A percentile compares a stretch with the other conserved stretches of the same genome.
phyloP scores from a whole-genome alignment of 108 stramenopile genomes.

The Fragilaria radians region DNA sequence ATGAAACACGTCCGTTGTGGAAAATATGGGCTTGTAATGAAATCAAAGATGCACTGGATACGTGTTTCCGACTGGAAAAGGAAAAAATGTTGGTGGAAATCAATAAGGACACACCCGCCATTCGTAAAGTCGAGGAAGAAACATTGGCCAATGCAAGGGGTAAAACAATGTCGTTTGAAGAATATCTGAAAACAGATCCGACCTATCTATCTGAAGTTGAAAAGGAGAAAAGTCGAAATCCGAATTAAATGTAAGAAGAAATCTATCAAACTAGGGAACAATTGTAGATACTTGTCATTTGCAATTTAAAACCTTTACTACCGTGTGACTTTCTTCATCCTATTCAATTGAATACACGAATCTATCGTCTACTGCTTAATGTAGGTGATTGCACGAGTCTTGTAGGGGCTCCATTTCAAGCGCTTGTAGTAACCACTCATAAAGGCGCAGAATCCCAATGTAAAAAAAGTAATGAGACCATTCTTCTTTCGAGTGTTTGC shows the following conservation, averaged over 20 bases:
- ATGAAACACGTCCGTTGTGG: conserved; percentile 49
- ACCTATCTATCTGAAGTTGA: conserved; percentile 25
- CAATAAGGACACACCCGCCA: conserved; percentile 52
- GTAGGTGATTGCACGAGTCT: conserved; percentile 96
- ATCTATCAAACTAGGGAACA: too few species aligned
- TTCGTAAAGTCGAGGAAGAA: conserved; percentile 46
- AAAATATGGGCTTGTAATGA: conserved; percentile 89
- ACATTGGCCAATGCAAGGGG: conserved; percentile 55
- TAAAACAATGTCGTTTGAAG: conserved; percentile 65
- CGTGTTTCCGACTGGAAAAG: conserved; percentile 83
- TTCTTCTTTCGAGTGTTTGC: conserved; percentile 95
- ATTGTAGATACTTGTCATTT: too few species aligned
- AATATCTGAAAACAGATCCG: conserved; percentile 59
- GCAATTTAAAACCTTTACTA: too few species aligned
- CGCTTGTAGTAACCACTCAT: conserved; percentile 97
- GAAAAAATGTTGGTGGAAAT: conserved; percentile 51
- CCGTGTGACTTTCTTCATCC: too few species aligned
- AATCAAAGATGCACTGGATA: conserved; percentile 60
- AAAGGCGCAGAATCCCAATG: conserved; percentile 71
- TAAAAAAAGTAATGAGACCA: conserved; percentile 84
- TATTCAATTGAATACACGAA: too few species aligned
- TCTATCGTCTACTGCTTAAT: too few species aligned
- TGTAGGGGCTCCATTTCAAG: conserved; percentile 94
- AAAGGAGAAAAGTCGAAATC: not conserved
- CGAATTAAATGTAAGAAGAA: not conserved